These are phyloP conservation scores for Coemansia sp. DNA, from an alignment of 192 early-diverging fungal genomes.

Conservation along the genomic window DNA sequence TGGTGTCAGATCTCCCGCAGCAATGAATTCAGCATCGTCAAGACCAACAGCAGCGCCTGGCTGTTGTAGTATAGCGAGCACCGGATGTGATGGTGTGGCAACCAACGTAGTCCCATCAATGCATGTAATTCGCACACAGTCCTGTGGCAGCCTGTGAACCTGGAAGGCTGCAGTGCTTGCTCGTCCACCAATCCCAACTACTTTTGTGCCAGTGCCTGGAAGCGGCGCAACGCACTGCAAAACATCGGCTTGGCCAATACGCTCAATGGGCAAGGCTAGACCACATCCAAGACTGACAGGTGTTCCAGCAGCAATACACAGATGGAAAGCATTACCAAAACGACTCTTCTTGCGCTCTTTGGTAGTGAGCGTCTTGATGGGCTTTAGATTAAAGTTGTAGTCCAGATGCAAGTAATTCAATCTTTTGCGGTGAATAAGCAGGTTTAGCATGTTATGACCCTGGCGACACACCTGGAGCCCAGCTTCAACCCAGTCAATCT, in stretches of 20 bases:
- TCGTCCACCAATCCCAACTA: slow-evolving; percentile 18
- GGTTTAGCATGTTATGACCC: slow-evolving; percentile 99
- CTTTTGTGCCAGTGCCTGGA: not conserved
- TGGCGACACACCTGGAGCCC: slow-evolving; percentile 97
- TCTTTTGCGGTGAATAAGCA: slow-evolving; percentile 98
- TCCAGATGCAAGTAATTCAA: slow-evolving; percentile 98
- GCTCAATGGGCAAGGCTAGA: slow-evolving; percentile 48
- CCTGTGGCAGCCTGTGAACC: slow-evolving; percentile 36
- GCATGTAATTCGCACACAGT: slow-evolving; percentile 36
- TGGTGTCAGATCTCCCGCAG: slow-evolving; percentile 32
- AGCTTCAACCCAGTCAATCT: slow-evolving; percentile 99
- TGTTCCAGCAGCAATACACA: slow-evolving; percentile 61
- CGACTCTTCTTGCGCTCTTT: slow-evolving; percentile 99
- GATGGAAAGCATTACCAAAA: slow-evolving; percentile 97
- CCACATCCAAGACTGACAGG: slow-evolving; percentile 46
- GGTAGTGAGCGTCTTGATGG: slow-evolving; percentile 97
- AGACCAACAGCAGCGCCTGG: slow-evolving; percentile 8
- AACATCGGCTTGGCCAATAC: slow-evolving; percentile 18
- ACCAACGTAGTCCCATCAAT: slow-evolving; percentile 40
- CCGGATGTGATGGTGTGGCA: slow-evolving; percentile 52
- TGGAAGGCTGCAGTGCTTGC: slow-evolving; percentile 43
- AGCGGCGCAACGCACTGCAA: slow-evolving; percentile 32
- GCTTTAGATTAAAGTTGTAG: slow-evolving; percentile 99
- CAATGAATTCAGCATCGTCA: slow-evolving; percentile 33
- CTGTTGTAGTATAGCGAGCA: slow-evolving; percentile 28